These are phyloP conservation scores for Mycena galopus DNA, from an alignment of 768 basidiomycete species.

Conservation along the genomic window DNA sequence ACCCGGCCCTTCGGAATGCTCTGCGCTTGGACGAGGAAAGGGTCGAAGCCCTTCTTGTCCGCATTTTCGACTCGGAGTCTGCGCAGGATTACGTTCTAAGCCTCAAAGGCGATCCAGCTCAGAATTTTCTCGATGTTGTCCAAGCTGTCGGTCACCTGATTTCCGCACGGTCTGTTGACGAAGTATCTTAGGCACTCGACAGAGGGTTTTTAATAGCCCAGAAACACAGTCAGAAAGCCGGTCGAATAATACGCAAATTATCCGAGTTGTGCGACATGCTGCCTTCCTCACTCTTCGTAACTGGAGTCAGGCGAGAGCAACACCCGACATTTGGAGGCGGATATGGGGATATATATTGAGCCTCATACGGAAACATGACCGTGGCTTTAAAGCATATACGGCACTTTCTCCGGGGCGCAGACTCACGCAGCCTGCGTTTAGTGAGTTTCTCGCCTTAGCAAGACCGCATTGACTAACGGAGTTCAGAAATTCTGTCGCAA, in stretches of 20 bases:
- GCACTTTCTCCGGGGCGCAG: slow-evolving; percentile 13
- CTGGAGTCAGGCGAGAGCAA: slow-evolving; percentile 9
- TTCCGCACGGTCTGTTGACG: background rate
- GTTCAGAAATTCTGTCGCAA: background rate
- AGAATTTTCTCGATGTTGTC: slow-evolving; percentile 2
- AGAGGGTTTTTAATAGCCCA: slow-evolving; percentile 12
- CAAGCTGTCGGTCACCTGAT: background rate
- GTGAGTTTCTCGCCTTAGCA: slow-evolving; percentile 12
- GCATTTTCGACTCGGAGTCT: background rate
- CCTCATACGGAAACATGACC: slow-evolving; percentile 6
- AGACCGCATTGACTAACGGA: slow-evolving; percentile 2
- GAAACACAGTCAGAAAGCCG: slow-evolving; percentile 8
- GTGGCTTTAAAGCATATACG: slow-evolving; percentile 20
- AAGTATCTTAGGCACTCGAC: slow-evolving; percentile 4
- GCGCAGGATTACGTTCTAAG: background rate
- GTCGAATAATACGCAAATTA: slow-evolving; percentile 10
- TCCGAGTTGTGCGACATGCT: slow-evolving; percentile 12
- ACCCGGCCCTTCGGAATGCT: background rate
- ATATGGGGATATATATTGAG: slow-evolving; percentile 16
- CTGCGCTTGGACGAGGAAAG: background rate
- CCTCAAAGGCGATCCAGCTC: slow-evolving; percentile 2
- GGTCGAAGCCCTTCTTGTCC: background rate
- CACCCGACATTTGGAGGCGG: slow-evolving; percentile 12
- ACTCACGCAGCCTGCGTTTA: slow-evolving; percentile 11
- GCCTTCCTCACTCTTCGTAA: slow-evolving; percentile 16